Base-by-base conservation (phyloP, 495 filamentous ascomycete species). In the Staphylotrichum longicolle region DNA sequence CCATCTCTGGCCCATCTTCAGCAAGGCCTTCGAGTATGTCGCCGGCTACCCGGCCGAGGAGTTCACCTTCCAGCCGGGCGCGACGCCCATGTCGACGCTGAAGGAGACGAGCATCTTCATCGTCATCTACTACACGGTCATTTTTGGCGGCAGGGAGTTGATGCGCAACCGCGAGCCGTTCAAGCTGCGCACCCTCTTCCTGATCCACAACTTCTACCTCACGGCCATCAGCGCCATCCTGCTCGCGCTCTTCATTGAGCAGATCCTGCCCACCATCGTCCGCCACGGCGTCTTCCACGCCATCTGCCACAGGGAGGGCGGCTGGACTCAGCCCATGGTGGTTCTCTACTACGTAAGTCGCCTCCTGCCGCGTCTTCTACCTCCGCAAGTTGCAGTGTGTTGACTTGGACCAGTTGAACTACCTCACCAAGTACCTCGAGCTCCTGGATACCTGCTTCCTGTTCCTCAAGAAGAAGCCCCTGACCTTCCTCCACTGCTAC, bases 1-100 rank as follows among this genome's bases (percentile, higher is more conserved):
- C 62, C 78, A 89, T 47, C 76, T 98, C 76, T 98, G 94, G 94
- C 93, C 94, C 61, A 84, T 94, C 77, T 98, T 98, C 83, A 87
- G 87, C 78, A 85, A 90, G 77, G 86, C 82, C 68, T 97, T 88
- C 76, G 85, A 87, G 72, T 70, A 74, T 41, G 83, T 90, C 50
- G 82, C 80, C 57, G 93, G 93, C 63, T 89, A 86, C 71, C 80
- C 84, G 54, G 85, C 89, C 54, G 81, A 88, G 52, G 84, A 90
- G 60, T 89, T 91, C 70, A 75, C 78, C 54, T 90, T 92, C 76
- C 73, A 78, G 62, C 77, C 83, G n/a, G 86, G 84, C 63, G 72
- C 75, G 61, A 91, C 86, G 34, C 86, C 86, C 59, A 83, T 92
- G 79, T 87, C 87, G 52, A 91, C 88, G 14, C 68, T 91, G 61